Base-by-base conservation (phyloP, 768 basidiomycete genomes). In the Lentinula lateritia region DNA sequence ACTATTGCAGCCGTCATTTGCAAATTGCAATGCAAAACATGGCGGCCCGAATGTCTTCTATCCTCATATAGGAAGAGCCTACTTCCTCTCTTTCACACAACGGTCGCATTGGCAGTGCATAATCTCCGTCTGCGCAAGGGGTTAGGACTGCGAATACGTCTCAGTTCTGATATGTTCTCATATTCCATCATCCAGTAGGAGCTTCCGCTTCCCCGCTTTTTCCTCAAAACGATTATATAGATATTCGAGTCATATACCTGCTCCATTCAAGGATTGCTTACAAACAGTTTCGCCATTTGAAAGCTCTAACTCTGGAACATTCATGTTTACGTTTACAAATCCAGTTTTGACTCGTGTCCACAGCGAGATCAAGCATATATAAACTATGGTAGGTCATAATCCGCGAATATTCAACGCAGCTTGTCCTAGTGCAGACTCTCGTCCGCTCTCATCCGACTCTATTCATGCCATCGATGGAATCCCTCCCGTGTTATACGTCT, bases 401-500 rank as follows among this genome's bases (percentile, higher is more conserved):
- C 28, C 28, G 3, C 28, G 28, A 28, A 28, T 28, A 28, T 28
- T 4, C 28, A 28, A 28, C 28, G 28, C 28, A 28, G 3, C 28
- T 28, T 28, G 28, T 28, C 28, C 28, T 28, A 28, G 28, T 28
- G 28, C 28, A 28, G 28, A 28, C 28, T 28, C 28, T 28, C 28
- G 3, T 28, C 28, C 28, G 3, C 45, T 46, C 16, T n/a, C 45
- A 46, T 46, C 45, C 45, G 2, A 18, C 52, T 16, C 36, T 34
- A 5, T 13, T 9, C 20, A 32, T 23, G 50, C 28, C 50, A 12
- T 43, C 20, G 13, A 13, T n/a, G 16, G 41, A 34, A 20, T 39
- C 55, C 28, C 55, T 56, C 20, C 58, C 58, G 10, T 23, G 18
- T 18, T 59, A 59, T 50, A 59, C 45, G 34, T 59, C 58, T 20